Evolutionary conservation across 2,329 filamentous ascomycete species (phyloP).

Genomic region (Akanthomyces uredinophilus): DNA sequence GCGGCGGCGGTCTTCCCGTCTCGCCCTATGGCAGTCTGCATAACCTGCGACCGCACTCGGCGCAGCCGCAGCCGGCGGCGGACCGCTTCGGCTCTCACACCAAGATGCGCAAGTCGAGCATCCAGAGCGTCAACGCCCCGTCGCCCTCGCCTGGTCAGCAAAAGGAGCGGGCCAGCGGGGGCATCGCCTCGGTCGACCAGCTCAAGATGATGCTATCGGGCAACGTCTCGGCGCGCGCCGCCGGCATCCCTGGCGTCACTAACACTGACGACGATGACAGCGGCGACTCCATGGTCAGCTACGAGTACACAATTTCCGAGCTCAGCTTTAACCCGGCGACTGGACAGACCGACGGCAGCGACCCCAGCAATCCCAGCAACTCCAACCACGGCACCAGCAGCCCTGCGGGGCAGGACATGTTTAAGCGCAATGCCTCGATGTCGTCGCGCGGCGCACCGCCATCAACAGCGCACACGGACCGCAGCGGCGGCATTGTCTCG

Average conservation of each 20-base stretch:
- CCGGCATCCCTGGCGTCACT: constrained; percentile 30
- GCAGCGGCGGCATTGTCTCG: background rate
- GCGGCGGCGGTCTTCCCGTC: constrained; percentile 28
- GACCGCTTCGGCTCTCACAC: constrained; percentile 30
- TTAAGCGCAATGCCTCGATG: constrained; percentile 30
- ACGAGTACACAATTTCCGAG: constrained; percentile 63
- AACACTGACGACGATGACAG: constrained; percentile 48
- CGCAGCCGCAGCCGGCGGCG: constrained; percentile 32
- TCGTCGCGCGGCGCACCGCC: constrained; percentile 32
- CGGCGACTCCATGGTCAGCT: constrained; percentile 67
- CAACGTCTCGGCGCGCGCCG: constrained; percentile 36
- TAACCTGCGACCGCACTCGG: constrained; percentile 46
- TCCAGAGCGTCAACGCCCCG: constrained; percentile 39
- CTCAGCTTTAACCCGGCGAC: constrained; percentile 50
- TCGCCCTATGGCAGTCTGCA: constrained; percentile 47
- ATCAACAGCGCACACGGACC: constrained; percentile 4
- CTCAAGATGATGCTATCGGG: constrained; percentile 58
- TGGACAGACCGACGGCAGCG: constrained; percentile 23
- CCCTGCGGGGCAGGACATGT: constrained; percentile 23
- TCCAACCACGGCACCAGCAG: too few relatives aligned
- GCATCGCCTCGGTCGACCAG: constrained; percentile 58
- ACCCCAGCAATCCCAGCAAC: constrained; percentile 22
- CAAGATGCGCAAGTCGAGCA: constrained; percentile 49
- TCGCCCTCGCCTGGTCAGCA: constrained; percentile 25
- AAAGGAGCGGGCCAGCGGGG: constrained; percentile 37